phyloP scores from a whole-genome alignment of 140 eudicot species.

The Stevia rebaudiana region DNA sequence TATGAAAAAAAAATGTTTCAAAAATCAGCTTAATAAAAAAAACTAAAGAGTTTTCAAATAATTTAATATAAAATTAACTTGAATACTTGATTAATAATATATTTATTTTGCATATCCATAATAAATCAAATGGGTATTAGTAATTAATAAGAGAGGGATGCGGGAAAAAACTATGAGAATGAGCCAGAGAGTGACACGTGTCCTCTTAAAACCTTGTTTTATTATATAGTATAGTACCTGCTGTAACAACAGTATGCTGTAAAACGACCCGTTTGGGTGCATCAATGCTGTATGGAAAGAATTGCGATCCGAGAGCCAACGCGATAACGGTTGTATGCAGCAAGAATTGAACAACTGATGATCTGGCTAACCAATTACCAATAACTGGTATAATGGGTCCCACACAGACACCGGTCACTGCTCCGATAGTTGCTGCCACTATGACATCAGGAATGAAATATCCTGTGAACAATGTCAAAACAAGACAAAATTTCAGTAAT shows the following conservation, averaged over 20 bases:
- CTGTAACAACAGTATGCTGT: conserved; percentile 72
- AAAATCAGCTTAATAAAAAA: too few relatives aligned
- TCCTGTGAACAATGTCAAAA: conserved; percentile 48
- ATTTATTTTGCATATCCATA: too few relatives aligned
- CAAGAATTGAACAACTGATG: conserved; percentile 58
- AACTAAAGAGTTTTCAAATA: too few relatives aligned
- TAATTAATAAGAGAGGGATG: too few relatives aligned
- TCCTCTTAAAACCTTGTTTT: too few relatives aligned
- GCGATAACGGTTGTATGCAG: conserved; percentile 69
- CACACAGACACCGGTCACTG: conserved; percentile 67
- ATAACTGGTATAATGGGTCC: conserved; percentile 85
- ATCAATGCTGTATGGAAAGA: conserved; percentile 87
- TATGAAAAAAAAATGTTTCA: too few relatives aligned
- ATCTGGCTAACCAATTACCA: conserved; percentile 73
- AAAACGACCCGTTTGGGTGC: conserved; percentile 90
- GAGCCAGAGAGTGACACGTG: too few relatives aligned
- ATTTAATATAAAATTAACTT: too few relatives aligned
- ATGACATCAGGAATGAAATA: conserved; percentile 73
- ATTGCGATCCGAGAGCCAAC: conserved; percentile 76
- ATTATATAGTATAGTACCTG: too few relatives aligned
- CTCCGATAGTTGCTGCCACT: conserved; percentile 74
- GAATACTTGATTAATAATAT: too few relatives aligned
- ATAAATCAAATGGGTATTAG: too few relatives aligned
- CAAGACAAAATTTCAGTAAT: conserved; percentile 6
- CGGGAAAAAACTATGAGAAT: too few relatives aligned